Base-by-base conservation (phyloP, 768 basidiomycete genomes). In the Mycena indigotica region DNA sequence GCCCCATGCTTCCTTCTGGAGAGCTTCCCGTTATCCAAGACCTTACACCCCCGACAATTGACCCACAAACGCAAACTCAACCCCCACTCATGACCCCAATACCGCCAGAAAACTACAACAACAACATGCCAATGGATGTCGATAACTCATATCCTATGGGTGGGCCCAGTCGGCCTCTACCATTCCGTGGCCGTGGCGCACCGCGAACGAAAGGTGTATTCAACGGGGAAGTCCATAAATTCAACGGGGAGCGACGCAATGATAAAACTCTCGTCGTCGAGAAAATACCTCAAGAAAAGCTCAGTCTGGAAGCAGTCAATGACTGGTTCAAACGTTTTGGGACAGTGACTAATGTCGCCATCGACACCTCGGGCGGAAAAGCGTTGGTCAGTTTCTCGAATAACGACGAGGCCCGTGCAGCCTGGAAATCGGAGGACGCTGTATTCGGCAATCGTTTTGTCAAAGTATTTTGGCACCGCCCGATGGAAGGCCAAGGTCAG, bases 381-480 rank as follows among this genome's bases (percentile, higher is more conserved):
- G 94, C 94, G 0, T 74, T 98, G 49, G 89, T 98, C 61, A 93
- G 89, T 62, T 98, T 97, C 72, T 80, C 84, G 29, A 83, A 79
- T 8, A 93, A 95, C 68, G 83, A 82, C 21, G 90, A 95, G 66
- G 95, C 95, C 0, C 85, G 89, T 66, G 82, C 84, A 13, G 95
- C 95, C 1, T 94, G 95, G 91, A 92, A 91, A 70, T 86, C 87
- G 24, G 91, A 95, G 71, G 93, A 96, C 61, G 93, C 95, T n/a
- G 89, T 97, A 15, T 97, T 97, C 67, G 86, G 85, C 12, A 95
- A 95, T 65, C 85, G 95, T 50, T 97, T 97, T 70, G 95, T 97
- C 63, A 96, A 95, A 73, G 80, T 97, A 29, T 93, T 96, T 66
- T 97, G 95, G 94, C 93, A 96, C 73, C 81, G 90, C 56, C 94